phyloP scores from a whole-genome alignment of 2,329 filamentous ascomycete species.

The Penicillium sp. region DNA sequence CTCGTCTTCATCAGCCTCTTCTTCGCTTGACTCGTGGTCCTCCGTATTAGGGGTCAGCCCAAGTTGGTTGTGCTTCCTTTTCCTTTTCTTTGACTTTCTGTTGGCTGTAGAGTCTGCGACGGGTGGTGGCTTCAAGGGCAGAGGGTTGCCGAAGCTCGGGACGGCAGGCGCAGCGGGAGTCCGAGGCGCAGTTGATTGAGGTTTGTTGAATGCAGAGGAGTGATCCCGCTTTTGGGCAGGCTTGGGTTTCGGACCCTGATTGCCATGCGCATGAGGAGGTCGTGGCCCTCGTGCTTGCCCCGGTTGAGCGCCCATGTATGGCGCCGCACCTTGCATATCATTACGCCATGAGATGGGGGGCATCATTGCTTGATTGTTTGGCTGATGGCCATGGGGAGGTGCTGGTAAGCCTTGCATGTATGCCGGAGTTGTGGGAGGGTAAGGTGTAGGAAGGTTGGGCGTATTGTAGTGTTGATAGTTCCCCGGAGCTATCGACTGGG shows the following conservation, averaged over 20 bases:
- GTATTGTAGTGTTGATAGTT: conserved; percentile 25
- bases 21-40: conserved; percentile 40
- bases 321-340: conserved; percentile 44
- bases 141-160: conserved; percentile 38
- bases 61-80: conserved; percentile 41
- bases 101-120: conserved; percentile 23
- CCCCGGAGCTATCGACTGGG: conserved; percentile 20
- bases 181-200: conserved; percentile 24
- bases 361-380: conserved; percentile 40
- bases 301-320: conserved; percentile 34
- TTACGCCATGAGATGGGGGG: conserved; percentile 50
- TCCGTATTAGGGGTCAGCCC: conserved; percentile 41
- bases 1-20: conserved; percentile 35
- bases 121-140: conserved; percentile 37
- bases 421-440: conserved; percentile 14
- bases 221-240: conserved; percentile 32
- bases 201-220: conserved; percentile 31
- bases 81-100: conserved; percentile 35
- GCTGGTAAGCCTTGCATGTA: conserved; percentile 16
- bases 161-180: conserved; percentile 37
- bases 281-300: conserved; percentile 22
- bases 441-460: conserved; percentile 18
- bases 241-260: conserved; percentile 19
- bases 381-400: conserved; percentile 19
- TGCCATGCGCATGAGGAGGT: conserved; percentile 17